Base-by-base conservation (phyloP, 345 rosid species). In the Cardiospermum halicacabum region DNA sequence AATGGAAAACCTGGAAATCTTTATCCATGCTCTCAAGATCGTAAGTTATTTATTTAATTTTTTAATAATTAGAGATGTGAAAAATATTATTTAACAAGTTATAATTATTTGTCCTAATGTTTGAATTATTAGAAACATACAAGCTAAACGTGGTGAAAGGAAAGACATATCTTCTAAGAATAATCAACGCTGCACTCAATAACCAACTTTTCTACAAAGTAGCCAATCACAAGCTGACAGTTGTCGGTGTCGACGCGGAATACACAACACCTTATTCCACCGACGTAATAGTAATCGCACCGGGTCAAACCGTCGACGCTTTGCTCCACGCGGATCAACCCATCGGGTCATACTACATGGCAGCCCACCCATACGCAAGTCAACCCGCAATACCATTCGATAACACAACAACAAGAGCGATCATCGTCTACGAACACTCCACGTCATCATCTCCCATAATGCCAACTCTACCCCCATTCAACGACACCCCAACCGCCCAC, bases 181-280 rank as follows among this genome's bases (percentile, higher is more conserved):
- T 93, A 60, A 84, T 93, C 81, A 90, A 91, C 67, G 96, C 95
- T 76, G 98, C 98, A 53, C 82, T 93, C 87, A 80, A 88, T 79
- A 80, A 56, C 19, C 95, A 81, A 53, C 66, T 88, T 25, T 93
- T 93, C 77, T 93, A 82, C 84, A 88, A 86, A 67, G 82, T 93
- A 63, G 95, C 97, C 78, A 81, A 81, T 67, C 98, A 93, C 74
- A 82, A 72, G 19, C 15, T 93, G 67, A 91, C 81, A 55, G 96
- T 93, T 22, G 97, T 91, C 5, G 95, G 78, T 5, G 68, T 78
- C 0, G 98, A 93, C 40, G 98, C 97, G 0, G 19, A 74, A 25
- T 93, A 93, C 79, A 85, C 89, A 19, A 39, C 64, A 0, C 98
- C 92, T 3, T 84, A 86, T 57, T 66, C 66, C 63, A 87, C 97